phyloP scores from a whole-genome alignment of 805 yeast genomes.

The Yarrowia hollandica region DNA sequence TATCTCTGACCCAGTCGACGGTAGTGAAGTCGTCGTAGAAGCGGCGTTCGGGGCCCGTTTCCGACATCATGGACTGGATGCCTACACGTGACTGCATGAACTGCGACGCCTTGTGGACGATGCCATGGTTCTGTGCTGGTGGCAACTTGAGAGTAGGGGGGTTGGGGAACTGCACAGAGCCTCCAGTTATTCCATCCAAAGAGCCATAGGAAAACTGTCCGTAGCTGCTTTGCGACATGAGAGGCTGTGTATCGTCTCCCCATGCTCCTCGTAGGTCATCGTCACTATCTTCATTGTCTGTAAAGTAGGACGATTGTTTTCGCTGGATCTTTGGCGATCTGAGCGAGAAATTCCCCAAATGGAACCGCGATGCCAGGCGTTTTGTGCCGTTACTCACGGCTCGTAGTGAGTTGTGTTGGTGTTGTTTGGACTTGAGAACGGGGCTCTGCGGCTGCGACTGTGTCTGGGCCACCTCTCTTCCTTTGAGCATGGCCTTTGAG shows the following conservation, averaged over 20 bases:
- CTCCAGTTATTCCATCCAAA: not conserved
- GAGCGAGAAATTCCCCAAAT: slow-evolving; percentile 15
- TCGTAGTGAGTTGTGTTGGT: not conserved
- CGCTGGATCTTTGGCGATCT: slow-evolving; percentile 22
- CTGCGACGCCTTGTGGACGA: slow-evolving; percentile 3
- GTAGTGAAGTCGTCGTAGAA: slow-evolving; percentile 63
- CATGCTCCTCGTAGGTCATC: not conserved
- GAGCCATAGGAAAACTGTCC: not conserved
- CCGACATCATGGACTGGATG: slow-evolving; percentile 8
- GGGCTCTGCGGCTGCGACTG: slow-evolving; percentile 6
- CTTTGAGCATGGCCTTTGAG: not conserved
- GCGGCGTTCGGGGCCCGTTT: slow-evolving; percentile 36
- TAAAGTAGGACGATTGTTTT: slow-evolving; percentile 17
- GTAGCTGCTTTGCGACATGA: not conserved
- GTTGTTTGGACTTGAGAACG: not conserved
- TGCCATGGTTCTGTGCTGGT: not conserved
- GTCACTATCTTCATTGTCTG: slow-evolving; percentile 11
- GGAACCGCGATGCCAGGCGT: not conserved
- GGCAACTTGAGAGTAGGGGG: not conserved
- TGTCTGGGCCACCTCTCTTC: not conserved
- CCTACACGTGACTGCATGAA: slow-evolving; percentile 7
- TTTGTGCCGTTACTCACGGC: slow-evolving; percentile 2
- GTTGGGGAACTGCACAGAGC: not conserved
- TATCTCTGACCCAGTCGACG: slow-evolving; percentile 59
- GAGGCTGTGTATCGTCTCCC: slow-evolving; percentile 6